Base-by-base conservation (phyloP, 2,329 filamentous ascomycete genomes). In the Trichothecium sympodiale region DNA sequence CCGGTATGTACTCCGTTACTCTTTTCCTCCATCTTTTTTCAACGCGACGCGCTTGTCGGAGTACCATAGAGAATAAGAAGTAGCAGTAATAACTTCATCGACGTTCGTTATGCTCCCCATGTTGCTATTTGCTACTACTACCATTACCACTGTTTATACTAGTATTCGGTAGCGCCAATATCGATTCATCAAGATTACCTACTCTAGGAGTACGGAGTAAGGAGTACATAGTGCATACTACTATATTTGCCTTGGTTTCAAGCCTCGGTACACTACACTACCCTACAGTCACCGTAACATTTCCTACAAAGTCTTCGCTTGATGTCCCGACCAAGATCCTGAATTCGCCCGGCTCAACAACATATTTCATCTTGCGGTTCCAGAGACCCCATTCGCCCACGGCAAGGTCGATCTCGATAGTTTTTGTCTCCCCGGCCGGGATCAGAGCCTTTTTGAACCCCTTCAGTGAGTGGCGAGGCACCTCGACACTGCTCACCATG, bases 291-390 rank as follows among this genome's bases (percentile, higher is more conserved):
- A 78, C 64, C 2, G 67, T 78, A 25, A 65, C 63, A 47, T 73
- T 77, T 0, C 60, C 61, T 43, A 65, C 65, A 37, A 79, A 49
- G 51, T 77, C 69, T 37, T 59, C 58, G 44, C 74, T 79, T 17
- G 68, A 71, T 36, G 61, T 66, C n/a, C 79, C 81, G 13, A 80
- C 69, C 37, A 67, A 61, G 8, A 83, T 60, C 5, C 65, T 56
- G 51, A 85, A 86, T 29, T 77, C 68, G 2, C 81, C 81, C 3
- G 71, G 71, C 64, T 86, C 82, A 27, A 86, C 80, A 17, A 83
- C 77, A 53, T 85, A 85, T 52, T 78, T 59, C 76, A 83, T 80
- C 41, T 65, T 65, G 1, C 64, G 71, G 50, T 77, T 59, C 31
- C 74, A 77, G 2, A 76, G 60, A 8, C 68, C 68, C 42, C 79